Evolutionary conservation across 352 stramenopile genomes (phyloP), one percentile per base, ranked within the genome.

Genomic region (Globisporangium heterothallicum): DNA sequence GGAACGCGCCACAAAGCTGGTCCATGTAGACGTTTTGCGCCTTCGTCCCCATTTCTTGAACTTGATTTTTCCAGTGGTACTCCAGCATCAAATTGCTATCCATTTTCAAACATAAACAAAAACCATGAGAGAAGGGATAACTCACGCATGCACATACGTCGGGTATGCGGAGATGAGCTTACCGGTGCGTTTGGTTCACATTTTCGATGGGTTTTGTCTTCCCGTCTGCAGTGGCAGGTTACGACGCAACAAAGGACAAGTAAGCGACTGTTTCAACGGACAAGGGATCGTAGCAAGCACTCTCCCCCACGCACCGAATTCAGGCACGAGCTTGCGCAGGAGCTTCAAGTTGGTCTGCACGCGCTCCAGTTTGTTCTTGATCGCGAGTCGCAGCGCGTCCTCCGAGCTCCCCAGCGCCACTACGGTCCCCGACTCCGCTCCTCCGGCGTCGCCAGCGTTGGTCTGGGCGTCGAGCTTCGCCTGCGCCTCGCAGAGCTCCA

Each of bases 41-140:
- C 58, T 92, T 92, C 29, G 72, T 59, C 10, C 78, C 81, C 83
- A 94, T 90, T 46, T 94, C 80, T 59, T 92, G 83, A 42, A 94
- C 83, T 42, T 90, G 80, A 58, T 87, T 90, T 58, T 94, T 94
- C 83, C 83, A 94, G 56, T 94, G 80, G 42, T 92, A 94, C 73
- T 94, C 83, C 19, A 94, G 74, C 78, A 92, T 86, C 49, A 94
- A 71, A 58, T 94, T 94, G 46, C 73, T 80, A 25, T 8, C 1
- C 22, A 49, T 2, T 9, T 26, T 35, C 14, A 42, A 44, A 47
- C 6, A 41, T 19, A 2, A 49, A 29, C 16, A 16, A 2, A 47
- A 6, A 16, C 18, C 16, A 26, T n/a, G 4, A 32, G 46, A 26
- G n/a, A 24, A 8, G 30, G 18, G 26, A 12, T 30, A 6, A 25